These are phyloP conservation scores for Fusarium nurragi DNA, from an alignment of 2,329 filamentous ascomycete genomes.

Conservation along the genomic window DNA sequence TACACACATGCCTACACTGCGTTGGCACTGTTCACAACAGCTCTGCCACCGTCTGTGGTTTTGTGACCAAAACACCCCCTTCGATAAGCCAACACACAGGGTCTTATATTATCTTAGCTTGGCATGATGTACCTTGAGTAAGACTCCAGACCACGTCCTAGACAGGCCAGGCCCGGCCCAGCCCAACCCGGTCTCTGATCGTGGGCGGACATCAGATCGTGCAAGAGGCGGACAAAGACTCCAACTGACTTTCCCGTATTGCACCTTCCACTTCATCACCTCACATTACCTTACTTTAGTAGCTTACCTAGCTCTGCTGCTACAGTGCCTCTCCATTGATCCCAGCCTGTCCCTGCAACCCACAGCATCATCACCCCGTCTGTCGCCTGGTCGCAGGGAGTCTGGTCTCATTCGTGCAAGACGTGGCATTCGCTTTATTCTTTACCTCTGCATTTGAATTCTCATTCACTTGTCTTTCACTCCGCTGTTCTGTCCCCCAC, in stretches of 20 bases:
- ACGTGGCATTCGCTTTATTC: constrained; percentile 43
- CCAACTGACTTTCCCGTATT: constrained; percentile 15
- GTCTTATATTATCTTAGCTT: neutral
- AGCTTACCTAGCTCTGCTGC: constrained; percentile 27
- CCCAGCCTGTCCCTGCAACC: constrained; percentile 41
- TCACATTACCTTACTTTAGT: constrained; percentile 4
- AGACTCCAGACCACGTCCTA: constrained; percentile 20
- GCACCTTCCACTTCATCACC: constrained; percentile 9
- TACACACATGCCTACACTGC: constrained; percentile 7
- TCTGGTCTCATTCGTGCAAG: constrained; percentile 40
- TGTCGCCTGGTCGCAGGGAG: constrained; percentile 23
- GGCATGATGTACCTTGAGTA: neutral
- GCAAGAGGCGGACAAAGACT: constrained; percentile 38
- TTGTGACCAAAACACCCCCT: neutral
- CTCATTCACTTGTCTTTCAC: constrained; percentile 20
- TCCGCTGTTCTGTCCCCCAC: constrained; percentile 31
- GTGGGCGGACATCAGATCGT: constrained; percentile 10
- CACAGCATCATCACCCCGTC: constrained; percentile 41
- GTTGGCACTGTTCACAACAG: constrained; percentile 18
- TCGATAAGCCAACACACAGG: neutral
- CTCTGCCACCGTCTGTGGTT: neutral
- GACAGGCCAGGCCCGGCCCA: constrained; percentile 24
- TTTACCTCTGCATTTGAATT: constrained; percentile 16
- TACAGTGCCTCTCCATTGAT: constrained; percentile 1
- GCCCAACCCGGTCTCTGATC: constrained; percentile 16